phyloP scores from a whole-genome alignment of 2,329 filamentous ascomycete genomes.

The Colletotrichum endophyticum region DNA sequence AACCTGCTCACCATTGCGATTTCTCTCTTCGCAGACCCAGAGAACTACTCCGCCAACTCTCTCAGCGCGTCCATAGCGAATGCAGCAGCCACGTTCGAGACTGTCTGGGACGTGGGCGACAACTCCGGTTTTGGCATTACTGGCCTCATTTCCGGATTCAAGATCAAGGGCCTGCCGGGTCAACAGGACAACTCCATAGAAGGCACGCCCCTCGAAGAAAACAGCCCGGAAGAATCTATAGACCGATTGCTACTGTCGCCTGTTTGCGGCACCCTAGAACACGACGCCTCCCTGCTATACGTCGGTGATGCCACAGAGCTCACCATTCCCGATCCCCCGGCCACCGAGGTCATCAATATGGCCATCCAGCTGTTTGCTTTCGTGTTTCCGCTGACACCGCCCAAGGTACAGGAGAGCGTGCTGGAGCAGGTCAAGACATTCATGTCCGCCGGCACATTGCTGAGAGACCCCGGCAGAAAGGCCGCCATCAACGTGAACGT shows the following conservation, averaged over 20 bases:
- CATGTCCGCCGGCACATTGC: slow-evolving; percentile 77
- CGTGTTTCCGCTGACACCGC: slow-evolving; percentile 84
- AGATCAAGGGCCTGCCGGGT: slow-evolving; percentile 72
- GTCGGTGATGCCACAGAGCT: slow-evolving; percentile 52
- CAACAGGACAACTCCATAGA: slow-evolving; percentile 63
- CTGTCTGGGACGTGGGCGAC: slow-evolving; percentile 92
- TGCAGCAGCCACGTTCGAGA: slow-evolving; percentile 88
- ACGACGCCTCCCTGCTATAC: slow-evolving; percentile 86
- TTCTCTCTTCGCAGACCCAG: slow-evolving; percentile 90
- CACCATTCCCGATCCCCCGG: slow-evolving; percentile 72
- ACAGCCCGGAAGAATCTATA: slow-evolving; percentile 68
- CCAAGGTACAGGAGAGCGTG: slow-evolving; percentile 94
- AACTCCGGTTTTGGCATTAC: slow-evolving; percentile 95
- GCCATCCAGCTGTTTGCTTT: slow-evolving; percentile 94
- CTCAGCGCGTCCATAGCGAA: slow-evolving; percentile 91
- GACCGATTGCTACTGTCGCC: slow-evolving; percentile 70
- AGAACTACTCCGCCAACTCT: slow-evolving; percentile 84
- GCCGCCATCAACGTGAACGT: slow-evolving; percentile 92
- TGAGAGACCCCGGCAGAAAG: slow-evolving; percentile 86
- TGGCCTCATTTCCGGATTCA: slow-evolving; percentile 80
- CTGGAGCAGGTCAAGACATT: slow-evolving; percentile 93
- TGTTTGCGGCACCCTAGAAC: slow-evolving; percentile 82
- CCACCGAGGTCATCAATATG: slow-evolving; percentile 92
- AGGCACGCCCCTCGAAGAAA: slow-evolving; percentile 50
- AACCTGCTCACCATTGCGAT: slow-evolving; percentile 90